Percentiles rank a stretch among this genome's conserved stretches.
Evolutionary conservation across 192 early-diverging fungal genomes (phyloP).

Genomic region (Podila epigama): DNA sequence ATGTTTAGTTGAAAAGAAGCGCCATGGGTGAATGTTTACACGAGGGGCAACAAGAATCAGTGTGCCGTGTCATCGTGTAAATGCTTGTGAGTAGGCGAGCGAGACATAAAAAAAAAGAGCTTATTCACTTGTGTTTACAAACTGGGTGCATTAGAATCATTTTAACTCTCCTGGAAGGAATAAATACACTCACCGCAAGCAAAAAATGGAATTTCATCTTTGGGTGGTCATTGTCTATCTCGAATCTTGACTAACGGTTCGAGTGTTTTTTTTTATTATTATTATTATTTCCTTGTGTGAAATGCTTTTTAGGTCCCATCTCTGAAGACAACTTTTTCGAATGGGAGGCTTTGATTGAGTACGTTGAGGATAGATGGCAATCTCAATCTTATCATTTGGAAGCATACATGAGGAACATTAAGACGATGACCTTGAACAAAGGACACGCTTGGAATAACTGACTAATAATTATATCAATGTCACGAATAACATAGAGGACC

Average conservation of each 20-base stretch:
- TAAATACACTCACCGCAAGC: too few species aligned
- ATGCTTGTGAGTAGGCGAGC: too few species aligned
- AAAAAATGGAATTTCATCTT: neutral
- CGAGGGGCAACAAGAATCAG: too few species aligned
- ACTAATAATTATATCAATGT: neutral
- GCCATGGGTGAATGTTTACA: too few species aligned
- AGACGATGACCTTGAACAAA: neutral
- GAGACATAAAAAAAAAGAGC: neutral
- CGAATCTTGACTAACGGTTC: neutral
- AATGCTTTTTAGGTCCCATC: slow-evolving; percentile 74
- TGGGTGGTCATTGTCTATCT: neutral
- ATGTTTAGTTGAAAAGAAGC: too few species aligned
- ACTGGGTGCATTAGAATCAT: too few species aligned
- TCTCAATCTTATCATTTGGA: neutral
- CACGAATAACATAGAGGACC: slow-evolving; percentile 72
- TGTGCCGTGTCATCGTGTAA: too few species aligned
- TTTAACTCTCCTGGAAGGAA: too few species aligned
- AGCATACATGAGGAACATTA: neutral
- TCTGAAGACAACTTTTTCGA: slow-evolving; percentile 87
- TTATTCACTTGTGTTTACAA: too few species aligned
- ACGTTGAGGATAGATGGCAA: slow-evolving; percentile 16
- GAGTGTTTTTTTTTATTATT: neutral
- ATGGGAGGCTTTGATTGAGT: slow-evolving; percentile 91
- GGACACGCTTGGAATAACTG: neutral
- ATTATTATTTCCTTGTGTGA: too few species aligned